phyloP scores from a whole-genome alignment of 108 stramenopile species.

The Nannochloropsis salina region DNA sequence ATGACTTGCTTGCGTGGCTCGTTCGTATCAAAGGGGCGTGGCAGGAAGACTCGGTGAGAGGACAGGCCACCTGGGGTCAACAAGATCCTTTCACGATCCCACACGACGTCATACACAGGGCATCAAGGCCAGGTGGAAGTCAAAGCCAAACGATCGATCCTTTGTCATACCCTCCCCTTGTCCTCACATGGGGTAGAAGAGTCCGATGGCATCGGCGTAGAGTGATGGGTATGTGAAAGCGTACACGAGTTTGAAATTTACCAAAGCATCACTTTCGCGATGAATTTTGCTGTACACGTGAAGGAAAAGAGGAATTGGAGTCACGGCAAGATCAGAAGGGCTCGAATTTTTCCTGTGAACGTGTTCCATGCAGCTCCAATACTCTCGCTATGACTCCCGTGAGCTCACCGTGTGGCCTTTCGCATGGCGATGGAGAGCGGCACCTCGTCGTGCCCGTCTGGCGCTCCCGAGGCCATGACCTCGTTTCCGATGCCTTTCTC shows the following conservation, averaged over 20 bases:
- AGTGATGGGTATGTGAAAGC: background rate
- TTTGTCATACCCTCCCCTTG: background rate
- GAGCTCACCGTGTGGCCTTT: background rate
- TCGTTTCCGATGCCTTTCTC: background rate
- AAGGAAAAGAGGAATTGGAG: background rate
- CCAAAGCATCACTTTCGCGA: background rate
- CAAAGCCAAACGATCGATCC: background rate
- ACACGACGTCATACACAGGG: no score
- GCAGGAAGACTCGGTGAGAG: no score
- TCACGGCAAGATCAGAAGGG: background rate
- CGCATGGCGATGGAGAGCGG: background rate
- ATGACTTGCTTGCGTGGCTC: no score
- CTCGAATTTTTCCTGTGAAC: no score
- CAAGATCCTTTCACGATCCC: no score
- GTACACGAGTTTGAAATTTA: background rate
- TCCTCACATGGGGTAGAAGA: constrained; percentile 15
- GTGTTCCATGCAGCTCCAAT: no score
- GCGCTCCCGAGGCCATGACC: background rate
- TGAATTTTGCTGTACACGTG: background rate
- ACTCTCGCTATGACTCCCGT: background rate
- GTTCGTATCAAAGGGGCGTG: no score
- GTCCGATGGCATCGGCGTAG: constrained; percentile 8
- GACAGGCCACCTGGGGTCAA: no score
- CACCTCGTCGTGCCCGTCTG: background rate
- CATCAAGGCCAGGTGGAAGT: no score